Evolutionary conservation across 139 green algal genomes (phyloP).

Genomic region (Edaphochlamys debaryana): DNA sequence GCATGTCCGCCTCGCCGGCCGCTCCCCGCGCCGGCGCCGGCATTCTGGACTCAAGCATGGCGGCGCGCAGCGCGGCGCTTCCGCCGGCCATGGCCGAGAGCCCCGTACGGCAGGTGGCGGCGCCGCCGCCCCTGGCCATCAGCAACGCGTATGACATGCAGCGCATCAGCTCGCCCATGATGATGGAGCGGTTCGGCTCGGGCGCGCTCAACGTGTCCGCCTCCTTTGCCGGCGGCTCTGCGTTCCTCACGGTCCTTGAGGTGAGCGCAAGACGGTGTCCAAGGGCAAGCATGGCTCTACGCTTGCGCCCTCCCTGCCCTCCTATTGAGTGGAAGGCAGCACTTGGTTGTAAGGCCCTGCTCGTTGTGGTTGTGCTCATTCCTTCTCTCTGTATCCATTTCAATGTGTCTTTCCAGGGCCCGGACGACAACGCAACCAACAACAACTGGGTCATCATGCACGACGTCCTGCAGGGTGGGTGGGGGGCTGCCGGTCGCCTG

Average conservation of each 20-base stretch:
- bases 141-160: neutral
- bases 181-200: conserved; percentile 15
- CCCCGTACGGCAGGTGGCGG: neutral
- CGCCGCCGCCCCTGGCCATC: neutral
- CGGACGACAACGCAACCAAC: conserved; percentile 11
- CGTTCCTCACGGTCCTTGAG: no score
- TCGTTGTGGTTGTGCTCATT: no score
- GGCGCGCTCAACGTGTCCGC: no score
- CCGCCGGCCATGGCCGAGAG: neutral
- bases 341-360: no score
- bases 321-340: no score
- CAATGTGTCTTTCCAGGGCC: no score
- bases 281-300: no score
- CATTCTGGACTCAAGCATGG: neutral
- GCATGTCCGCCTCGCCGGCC: neutral
- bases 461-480: conserved; percentile 34
- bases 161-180: neutral
- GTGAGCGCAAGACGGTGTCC: no score
- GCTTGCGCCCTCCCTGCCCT: no score
- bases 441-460: conserved; percentile 38
- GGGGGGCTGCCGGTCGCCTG: no score
- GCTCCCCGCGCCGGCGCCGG: neutral
- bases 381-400: no score
- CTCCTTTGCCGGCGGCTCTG: no score
- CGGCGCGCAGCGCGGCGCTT: neutral